Conservation (phyloP, 106 monocot genomes). For the Amphibolis antarctica region DNA sequence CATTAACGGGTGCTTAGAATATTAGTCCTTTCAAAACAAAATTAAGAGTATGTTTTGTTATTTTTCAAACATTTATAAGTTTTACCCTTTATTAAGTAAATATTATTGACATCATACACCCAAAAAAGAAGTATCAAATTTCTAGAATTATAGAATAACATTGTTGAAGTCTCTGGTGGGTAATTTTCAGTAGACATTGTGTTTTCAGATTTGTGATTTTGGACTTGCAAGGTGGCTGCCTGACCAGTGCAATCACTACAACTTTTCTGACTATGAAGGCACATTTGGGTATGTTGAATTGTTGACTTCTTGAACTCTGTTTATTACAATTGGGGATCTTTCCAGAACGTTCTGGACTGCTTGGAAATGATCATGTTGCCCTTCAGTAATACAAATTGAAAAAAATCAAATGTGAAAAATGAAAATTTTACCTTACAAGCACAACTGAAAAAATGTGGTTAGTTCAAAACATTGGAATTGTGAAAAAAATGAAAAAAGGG, state of each 20-base stretch:
- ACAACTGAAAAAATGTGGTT: no score
- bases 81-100: neutral
- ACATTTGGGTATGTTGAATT: conserved; percentile 54
- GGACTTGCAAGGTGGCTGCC: conserved; percentile 90
- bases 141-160: neutral
- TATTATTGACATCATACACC: no score
- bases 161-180: neutral
- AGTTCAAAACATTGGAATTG: no score
- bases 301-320: neutral
- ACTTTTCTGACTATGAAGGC: conserved; percentile 48
- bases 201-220: conserved; percentile 74
- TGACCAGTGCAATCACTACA: conserved; percentile 55
- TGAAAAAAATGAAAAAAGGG: no score
- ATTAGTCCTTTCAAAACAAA: neutral
- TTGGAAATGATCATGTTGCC: no score
- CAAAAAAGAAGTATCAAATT: no score
- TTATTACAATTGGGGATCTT: no score
- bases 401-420: no score
- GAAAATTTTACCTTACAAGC: no score
- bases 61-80: neutral
- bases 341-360: no score
- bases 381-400: no score
- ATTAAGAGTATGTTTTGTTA: neutral
- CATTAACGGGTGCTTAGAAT: no score
- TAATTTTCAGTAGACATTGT: neutral